A percentile compares a stretch with the other conserved stretches of the same genome.
These are phyloP conservation scores for Macroventuria anomochaeta DNA, from an alignment of 2,329 filamentous ascomycete species.

Conservation along the genomic window DNA sequence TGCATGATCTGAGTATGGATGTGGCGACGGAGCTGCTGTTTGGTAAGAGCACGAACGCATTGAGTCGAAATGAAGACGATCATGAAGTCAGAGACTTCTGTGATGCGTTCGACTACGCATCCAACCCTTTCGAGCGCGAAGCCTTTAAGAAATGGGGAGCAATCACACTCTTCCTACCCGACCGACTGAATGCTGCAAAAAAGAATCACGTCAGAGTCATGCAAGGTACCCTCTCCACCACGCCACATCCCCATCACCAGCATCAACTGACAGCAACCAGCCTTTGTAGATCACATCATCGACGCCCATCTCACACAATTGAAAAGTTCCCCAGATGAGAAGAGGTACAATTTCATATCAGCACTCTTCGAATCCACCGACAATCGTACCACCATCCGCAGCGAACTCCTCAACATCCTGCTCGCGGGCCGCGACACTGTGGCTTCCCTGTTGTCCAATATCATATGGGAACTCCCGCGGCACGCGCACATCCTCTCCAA, in stretches of 20 bases:
- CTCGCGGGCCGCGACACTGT: slow-evolving; percentile 46
- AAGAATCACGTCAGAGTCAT: slow-evolving; percentile 24
- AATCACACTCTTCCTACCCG: slow-evolving; percentile 23
- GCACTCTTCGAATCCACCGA: slow-evolving; percentile 28
- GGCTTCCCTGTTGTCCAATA: slow-evolving; percentile 38
- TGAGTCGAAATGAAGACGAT: slow-evolving; percentile 8
- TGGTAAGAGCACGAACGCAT: slow-evolving; percentile 28
- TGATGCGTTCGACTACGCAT: slow-evolving; percentile 33
- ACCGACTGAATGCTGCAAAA: slow-evolving; percentile 16
- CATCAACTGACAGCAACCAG: neutral
- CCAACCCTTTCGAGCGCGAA: slow-evolving; percentile 23
- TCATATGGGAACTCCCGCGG: slow-evolving; percentile 47
- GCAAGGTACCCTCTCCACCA: slow-evolving; percentile 16
- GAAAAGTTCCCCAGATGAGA: neutral
- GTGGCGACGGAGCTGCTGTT: slow-evolving; percentile 38
- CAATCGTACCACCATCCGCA: slow-evolving; percentile 29
- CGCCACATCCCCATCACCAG: too few relatives aligned
- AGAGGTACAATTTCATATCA: slow-evolving; percentile 33
- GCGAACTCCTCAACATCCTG: slow-evolving; percentile 44
- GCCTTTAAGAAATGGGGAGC: slow-evolving; percentile 20
- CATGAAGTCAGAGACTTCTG: slow-evolving; percentile 22
- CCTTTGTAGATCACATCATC: slow-evolving; percentile 11
- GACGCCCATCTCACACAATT: neutral
- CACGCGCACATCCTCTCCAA: slow-evolving; percentile 41
- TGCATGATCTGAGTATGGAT: slow-evolving; percentile 36